Conservation (phyloP, 345 rosid genomes). For the Schrenkiella parvula region DNA sequence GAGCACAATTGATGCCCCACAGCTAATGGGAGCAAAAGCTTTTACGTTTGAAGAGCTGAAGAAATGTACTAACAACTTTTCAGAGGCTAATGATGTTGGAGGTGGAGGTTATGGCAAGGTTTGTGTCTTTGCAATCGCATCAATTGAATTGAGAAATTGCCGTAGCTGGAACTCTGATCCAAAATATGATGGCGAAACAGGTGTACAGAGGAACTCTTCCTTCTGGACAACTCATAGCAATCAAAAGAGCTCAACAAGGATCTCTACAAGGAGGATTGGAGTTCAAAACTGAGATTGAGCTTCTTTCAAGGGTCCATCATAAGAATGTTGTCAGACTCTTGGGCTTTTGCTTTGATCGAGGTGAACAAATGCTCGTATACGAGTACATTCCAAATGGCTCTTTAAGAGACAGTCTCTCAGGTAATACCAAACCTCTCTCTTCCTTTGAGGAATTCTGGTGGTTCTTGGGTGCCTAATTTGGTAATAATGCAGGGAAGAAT, state of each 20-base stretch:
- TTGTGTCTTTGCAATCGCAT: neutral
- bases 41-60: conserved; percentile 70
- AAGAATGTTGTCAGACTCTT: conserved; percentile 66
- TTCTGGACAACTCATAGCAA: conserved; percentile 52
- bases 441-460: neutral
- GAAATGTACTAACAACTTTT: conserved; percentile 59
- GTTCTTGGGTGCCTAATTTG: neutral
- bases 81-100: conserved; percentile 61
- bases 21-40: conserved; percentile 64
- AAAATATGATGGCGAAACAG: conserved; percentile 29
- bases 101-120: conserved; percentile 97
- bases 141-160: neutral
- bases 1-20: conserved; percentile 56
- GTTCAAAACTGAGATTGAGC: conserved; percentile 88
- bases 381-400: conserved; percentile 70
- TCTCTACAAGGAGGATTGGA: conserved; percentile 77
- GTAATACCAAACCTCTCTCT: conserved; percentile 28
- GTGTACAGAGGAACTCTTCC: conserved; percentile 69
- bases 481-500: conserved; percentile 50
- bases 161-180: neutral
- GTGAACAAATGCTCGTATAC: conserved; percentile 76
- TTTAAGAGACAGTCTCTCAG: conserved; percentile 63
- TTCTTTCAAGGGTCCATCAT: conserved; percentile 85
- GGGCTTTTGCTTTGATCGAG: conserved; percentile 68
- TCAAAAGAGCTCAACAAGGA: conserved; percentile 79